Percentiles rank a stretch among this genome's conserved stretches.
Conservation (phyloP, 2,329 filamentous ascomycete genomes). For the Paradendryphiella salina region DNA sequence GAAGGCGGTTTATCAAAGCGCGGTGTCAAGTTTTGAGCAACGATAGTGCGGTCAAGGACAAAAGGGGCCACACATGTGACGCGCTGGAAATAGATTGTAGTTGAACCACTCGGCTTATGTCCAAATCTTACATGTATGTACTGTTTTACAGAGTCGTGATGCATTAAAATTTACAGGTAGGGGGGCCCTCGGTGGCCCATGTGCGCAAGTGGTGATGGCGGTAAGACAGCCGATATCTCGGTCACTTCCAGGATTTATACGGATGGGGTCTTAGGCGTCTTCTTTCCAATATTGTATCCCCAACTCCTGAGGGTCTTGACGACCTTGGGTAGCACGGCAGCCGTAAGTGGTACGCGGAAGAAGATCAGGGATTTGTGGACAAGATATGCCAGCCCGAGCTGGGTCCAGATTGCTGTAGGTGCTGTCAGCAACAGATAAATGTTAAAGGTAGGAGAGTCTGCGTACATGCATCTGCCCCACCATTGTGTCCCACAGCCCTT, state of each 20-base stretch:
- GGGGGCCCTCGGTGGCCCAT: not conserved
- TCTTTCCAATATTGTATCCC: constrained; percentile 94
- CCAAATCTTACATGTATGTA: constrained; percentile 13
- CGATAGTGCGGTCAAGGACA: not conserved
- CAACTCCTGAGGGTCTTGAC: constrained; percentile 83
- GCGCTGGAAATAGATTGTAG: not conserved
- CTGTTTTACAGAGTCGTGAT: constrained; percentile 18
- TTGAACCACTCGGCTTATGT: not conserved
- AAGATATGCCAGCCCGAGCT: constrained; percentile 89
- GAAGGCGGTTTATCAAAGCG: not conserved
- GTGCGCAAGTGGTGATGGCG: not conserved
- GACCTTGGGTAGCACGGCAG: constrained; percentile 89
- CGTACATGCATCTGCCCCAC: constrained; percentile 72
- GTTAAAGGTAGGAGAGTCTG: not conserved
- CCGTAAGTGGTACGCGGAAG: constrained; percentile 87
- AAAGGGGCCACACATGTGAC: not conserved
- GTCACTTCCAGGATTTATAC: not conserved
- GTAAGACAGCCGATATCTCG: not conserved
- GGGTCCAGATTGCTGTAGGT: constrained; percentile 69
- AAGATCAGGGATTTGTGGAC: constrained; percentile 99
- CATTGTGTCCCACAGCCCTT: constrained; percentile 64
- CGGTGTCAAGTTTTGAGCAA: not conserved
- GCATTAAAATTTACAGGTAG: constrained; percentile 13
- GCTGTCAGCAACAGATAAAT: constrained; percentile 16
- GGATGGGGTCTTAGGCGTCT: constrained; percentile 49